Conservation (phyloP, 129 eudicot genomes). For the Kitagawia praeruptora region DNA sequence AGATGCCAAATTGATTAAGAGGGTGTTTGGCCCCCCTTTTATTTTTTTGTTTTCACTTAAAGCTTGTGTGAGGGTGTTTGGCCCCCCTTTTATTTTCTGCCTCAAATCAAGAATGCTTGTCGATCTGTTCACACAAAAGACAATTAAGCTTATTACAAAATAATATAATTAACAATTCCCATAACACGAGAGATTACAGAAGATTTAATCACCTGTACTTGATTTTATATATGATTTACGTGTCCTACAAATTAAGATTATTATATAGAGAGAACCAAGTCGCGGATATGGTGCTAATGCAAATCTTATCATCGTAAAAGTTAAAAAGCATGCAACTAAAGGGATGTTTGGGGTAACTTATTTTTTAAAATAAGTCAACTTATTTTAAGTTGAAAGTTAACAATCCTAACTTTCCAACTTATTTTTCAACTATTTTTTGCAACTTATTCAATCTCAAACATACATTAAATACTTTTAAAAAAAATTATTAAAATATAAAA, state of each 20-base stretch:
- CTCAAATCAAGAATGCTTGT: not conserved
- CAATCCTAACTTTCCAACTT: no score
- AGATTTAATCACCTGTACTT: not conserved
- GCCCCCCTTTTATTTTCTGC: no score
- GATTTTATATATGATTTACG: not conserved
- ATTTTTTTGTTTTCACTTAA: no score
- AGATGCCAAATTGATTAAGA: not conserved
- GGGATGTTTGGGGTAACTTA: no score
- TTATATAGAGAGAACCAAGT: not conserved
- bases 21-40: no score
- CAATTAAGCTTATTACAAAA: not conserved
- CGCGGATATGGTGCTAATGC: constrained; percentile 10
- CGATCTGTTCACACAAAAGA: constrained; percentile 7
- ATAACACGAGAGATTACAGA: not conserved
- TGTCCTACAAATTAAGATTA: not conserved
- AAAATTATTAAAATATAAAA: no score
- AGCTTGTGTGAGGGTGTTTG: no score
- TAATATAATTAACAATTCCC: not conserved
- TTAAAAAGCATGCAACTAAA: not conserved
- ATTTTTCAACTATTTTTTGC: no score
- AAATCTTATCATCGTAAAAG: constrained; percentile 3
- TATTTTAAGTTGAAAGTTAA: no score
- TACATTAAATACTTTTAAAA: no score
- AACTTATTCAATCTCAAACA: no score
- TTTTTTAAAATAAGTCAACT: no score